These are phyloP conservation scores for Capillidium rhysosporum DNA, from an alignment of 371 early-diverging fungal species.

Conservation along the genomic window DNA sequence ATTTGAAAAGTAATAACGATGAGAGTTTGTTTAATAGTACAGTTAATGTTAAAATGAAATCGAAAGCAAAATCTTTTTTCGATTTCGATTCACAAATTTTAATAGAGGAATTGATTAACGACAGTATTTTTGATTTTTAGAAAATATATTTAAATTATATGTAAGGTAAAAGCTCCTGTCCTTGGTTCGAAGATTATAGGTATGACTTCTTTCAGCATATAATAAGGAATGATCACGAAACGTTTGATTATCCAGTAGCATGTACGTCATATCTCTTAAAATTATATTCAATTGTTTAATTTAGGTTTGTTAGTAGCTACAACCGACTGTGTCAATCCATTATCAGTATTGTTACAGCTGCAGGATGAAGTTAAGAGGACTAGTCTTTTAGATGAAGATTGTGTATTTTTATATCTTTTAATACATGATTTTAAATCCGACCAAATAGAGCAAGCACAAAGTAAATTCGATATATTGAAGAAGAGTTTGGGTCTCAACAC, in stretches of 20 bases:
- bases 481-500: no score
- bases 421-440: no score
- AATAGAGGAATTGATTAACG: neutral
- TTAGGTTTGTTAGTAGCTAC: constrained; percentile 51
- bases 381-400: no score
- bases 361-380: constrained; percentile 19
- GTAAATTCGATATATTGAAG: no score
- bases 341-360: constrained; percentile 36
- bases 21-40: neutral
- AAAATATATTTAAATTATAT: no score
- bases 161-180: constrained; percentile 29
- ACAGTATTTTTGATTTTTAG: no score
- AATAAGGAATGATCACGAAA: constrained; percentile 69
- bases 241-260: constrained; percentile 86
- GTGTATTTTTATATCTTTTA: no score
- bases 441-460: no score
- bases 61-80: neutral
- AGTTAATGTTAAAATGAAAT: neutral
- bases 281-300: neutral
- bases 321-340: constrained; percentile 53
- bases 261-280: constrained; percentile 14
- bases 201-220: constrained; percentile 35
- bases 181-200: constrained; percentile 76
- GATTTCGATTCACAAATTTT: neutral
- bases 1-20: neutral